Evolutionary conservation across 78 protist genomes (phyloP), one percentile per base, ranked within the genome.

Genomic region (Dictyostelium discoideum): DNA sequence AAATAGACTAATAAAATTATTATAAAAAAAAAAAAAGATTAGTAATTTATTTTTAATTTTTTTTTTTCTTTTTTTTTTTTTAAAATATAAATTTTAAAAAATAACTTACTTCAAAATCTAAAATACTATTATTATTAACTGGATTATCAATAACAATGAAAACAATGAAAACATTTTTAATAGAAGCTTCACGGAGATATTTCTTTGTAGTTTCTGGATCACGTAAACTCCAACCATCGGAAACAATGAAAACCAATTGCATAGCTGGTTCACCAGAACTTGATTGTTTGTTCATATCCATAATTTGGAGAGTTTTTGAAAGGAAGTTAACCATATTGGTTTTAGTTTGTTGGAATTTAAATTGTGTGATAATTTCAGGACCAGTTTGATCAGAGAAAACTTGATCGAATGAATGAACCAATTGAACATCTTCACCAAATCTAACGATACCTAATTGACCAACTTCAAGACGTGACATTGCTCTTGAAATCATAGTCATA

Each of bases 381-480:
- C 99, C 99, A 6, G 84, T 74, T 54, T 79, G 87, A 73, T 93
- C 98, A 5, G 97, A 60, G 97, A 98, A 98, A 44, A 99, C 99
- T 67, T 22, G 82, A 29, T 89, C 98, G 50, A 98, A 88, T 20
- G 99, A 96, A 65, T 98, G 99, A 50, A 99, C 96, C 40, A 98
- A 29, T 5, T 10, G 16, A 40, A 97, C 97, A 74, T 87, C 57
- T 85, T 97, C 98, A 42, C 99, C 99, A 81, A 99, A 99, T 10
- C 86, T 48, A 60, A 92, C 50, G 65, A 99, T 95, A 40, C 97
- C 97, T n/a, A 99, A 8, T 85, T 98, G 96, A 78, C 99, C 99
- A 14, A 96, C 99, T 73, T 99, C 99, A 16, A 99, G 94, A 42
- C 72, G 69, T 8, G 96, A 32, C 89, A 99, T 93, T 22, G 99